Base-by-base conservation (phyloP, 305 asterid genomes). In the Petunia hybrid region DNA sequence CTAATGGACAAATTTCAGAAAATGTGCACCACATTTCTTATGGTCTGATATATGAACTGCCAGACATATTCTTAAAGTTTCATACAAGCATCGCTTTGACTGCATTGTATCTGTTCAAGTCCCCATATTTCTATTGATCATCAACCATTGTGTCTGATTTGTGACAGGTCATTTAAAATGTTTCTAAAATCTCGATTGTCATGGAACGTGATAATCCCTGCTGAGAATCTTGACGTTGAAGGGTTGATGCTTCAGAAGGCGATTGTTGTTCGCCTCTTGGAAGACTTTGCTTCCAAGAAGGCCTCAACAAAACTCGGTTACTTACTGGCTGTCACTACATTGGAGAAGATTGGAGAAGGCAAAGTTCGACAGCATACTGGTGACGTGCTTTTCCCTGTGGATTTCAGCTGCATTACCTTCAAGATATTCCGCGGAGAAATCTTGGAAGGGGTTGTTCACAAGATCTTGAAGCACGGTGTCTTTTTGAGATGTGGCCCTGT, bases 201-300 rank as follows among this genome's bases (percentile, higher is more conserved):
- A 0, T 94, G 95, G 98, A 94, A 91, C 59, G 91, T 94, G 65
- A 83, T 93, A 5, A 86, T 93, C 62, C 89, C 91, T 7, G 95
- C 93, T 1, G 92, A 88, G 80, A 84, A 74, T 46, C 88, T 93
- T 71, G 90, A 91, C 16, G 85, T 84, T 6, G 84, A 88, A 64
- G 95, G 97, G 3, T 87, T 96, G 79, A 91, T 90, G 91, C 95
- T 94, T 81, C 95, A 93, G 82, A 94, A 90, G 87, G 95, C 97
- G 10, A 96, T 94, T 41, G 85, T 90, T 80, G 76, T 90, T 14
- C 90, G 92, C 43, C 94, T 93, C 81, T 77, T 94, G 93, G 89
- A 97, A 35, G 95, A 87, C 74, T 94, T 92, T 86, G 93, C 98
- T 56, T 82, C 91, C 73, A 96, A 91, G 88, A 92, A 91, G 67